A percentile compares a stretch with the other conserved stretches of the same genome.
Evolutionary conservation across 805 yeast genomes (phyloP).

Genomic region (Candida fluviatilis): DNA sequence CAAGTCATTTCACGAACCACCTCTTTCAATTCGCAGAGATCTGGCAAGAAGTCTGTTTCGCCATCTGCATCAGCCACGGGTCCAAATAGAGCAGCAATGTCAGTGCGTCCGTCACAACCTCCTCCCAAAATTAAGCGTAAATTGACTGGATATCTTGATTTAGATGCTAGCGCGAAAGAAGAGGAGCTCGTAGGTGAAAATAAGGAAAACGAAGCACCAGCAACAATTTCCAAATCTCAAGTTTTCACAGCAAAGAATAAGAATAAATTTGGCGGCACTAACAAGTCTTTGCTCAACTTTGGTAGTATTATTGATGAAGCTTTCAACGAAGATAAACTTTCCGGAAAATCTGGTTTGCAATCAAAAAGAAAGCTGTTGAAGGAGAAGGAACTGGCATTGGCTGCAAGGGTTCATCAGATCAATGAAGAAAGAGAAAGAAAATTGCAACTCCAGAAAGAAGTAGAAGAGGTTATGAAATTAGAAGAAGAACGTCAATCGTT

Average conservation of each 20-base stretch:
- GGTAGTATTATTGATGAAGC: conserved; percentile 28
- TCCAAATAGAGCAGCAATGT: conserved; percentile 3
- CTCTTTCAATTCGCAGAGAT: conserved; percentile 5
- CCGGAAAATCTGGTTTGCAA: neutral
- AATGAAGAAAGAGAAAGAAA: conserved; percentile 19
- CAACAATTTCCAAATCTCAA: neutral
- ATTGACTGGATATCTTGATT: conserved; percentile 13
- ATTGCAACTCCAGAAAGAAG: conserved; percentile 11
- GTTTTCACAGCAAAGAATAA: conserved; percentile 3
- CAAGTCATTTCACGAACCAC: conserved; percentile 20
- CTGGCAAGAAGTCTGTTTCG: conserved; percentile 9
- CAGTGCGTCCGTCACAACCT: conserved; percentile 9
- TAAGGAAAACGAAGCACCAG: neutral
- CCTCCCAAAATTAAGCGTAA: conserved; percentile 17
- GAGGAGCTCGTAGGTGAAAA: conserved; percentile 1
- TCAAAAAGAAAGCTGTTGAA: conserved; percentile 5
- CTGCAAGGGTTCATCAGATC: conserved; percentile 15
- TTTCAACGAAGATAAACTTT: conserved; percentile 17
- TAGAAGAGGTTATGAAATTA: conserved; percentile 7
- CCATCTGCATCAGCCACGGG: neutral
- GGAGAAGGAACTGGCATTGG: conserved; percentile 16
- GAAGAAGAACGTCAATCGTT: conserved; percentile 15
- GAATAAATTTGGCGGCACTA: conserved; percentile 10
- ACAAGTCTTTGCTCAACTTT: conserved; percentile 26
- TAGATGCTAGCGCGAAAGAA: conserved; percentile 5